These are phyloP conservation scores for Syncephalastrum monosporum DNA, from an alignment of 371 early-diverging fungal species.

Conservation along the genomic window DNA sequence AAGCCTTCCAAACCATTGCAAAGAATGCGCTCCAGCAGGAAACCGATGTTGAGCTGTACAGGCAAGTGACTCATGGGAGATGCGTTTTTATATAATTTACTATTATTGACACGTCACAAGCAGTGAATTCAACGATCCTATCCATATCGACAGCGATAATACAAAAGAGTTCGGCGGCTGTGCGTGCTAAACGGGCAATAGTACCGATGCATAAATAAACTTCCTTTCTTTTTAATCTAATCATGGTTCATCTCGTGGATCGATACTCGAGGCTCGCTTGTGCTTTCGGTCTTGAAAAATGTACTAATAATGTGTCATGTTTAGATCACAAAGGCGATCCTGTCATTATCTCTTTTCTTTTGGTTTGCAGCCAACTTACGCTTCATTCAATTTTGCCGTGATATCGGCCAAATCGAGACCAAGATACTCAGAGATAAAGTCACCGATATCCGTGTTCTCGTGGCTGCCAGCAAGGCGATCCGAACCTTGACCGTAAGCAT, in stretches of 20 bases:
- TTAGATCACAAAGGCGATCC: background rate
- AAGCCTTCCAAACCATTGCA: slow-evolving; percentile 94
- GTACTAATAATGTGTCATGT: background rate
- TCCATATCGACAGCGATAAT: slow-evolving; percentile 81
- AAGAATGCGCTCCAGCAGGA: slow-evolving; percentile 93
- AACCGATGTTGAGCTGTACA: slow-evolving; percentile 83
- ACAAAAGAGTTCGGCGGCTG: slow-evolving; percentile 59
- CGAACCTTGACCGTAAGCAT: slow-evolving; percentile 64
- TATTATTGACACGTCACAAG: slow-evolving; percentile 3
- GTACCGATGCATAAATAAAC: background rate
- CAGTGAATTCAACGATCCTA: slow-evolving; percentile 93
- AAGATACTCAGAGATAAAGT: slow-evolving; percentile 65
- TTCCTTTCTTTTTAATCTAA: background rate
- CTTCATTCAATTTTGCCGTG: slow-evolving; percentile 55
- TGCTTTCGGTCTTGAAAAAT: background rate
- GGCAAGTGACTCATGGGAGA: background rate
- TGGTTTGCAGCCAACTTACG: slow-evolving; percentile 18
- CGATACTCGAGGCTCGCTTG: background rate
- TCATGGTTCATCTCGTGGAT: background rate
- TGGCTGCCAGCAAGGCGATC: slow-evolving; percentile 60
- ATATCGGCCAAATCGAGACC: slow-evolving; percentile 62
- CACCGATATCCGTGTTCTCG: slow-evolving; percentile 89
- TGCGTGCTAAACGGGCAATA: slow-evolving; percentile 31
- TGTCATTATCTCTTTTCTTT: background rate
- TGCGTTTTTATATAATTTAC: slow-evolving; percentile 1